Percentiles rank a stretch among this genome's conserved stretches.
Conservation (phyloP, 2,329 filamentous ascomycete species). For the Lachnellula subtilissima region DNA sequence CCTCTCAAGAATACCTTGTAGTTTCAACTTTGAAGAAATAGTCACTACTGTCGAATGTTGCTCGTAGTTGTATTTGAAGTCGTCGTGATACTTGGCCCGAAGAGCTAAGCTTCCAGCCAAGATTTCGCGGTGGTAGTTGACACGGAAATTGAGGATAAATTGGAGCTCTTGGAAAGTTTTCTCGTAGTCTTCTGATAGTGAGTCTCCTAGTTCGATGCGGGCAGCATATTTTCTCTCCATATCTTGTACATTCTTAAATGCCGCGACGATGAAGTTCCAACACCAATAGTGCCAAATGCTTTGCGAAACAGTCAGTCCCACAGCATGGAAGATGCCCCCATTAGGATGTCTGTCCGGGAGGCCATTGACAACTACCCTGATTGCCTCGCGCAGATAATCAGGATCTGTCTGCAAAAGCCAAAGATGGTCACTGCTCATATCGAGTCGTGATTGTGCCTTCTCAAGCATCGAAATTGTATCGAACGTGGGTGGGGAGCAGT, state of each 20-base stretch:
- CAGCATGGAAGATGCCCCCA: not conserved
- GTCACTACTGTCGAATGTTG: not conserved
- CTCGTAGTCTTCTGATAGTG: conserved; percentile 5
- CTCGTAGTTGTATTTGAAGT: too few relatives aligned
- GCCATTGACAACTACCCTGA: not conserved
- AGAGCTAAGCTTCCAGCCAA: not conserved
- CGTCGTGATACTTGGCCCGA: not conserved
- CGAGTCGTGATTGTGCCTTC: not conserved
- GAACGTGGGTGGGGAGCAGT: conserved; percentile 6
- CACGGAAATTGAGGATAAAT: not conserved
- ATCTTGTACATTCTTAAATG: not conserved
- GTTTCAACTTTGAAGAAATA: not conserved
- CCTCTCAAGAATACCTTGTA: not conserved
- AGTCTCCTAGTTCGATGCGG: conserved; percentile 1
- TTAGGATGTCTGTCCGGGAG: not conserved
- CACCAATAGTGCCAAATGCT: conserved; percentile 5
- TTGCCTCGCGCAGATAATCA: conserved; percentile 2
- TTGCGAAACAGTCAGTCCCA: not conserved
- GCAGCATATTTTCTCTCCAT: conserved; percentile 1
- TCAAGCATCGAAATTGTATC: not conserved
- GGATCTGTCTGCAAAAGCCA: conserved; percentile 10
- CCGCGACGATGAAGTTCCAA: conserved; percentile 3
- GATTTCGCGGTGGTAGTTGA: not conserved
- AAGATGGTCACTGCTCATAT: conserved; percentile 5
- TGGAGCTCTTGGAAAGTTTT: conserved; percentile 2